Percentiles rank a stretch among this genome's conserved stretches.
Evolutionary conservation across 1,284 basidiomycete species (phyloP).

Genomic region (Sphaerobolus stellatus): DNA sequence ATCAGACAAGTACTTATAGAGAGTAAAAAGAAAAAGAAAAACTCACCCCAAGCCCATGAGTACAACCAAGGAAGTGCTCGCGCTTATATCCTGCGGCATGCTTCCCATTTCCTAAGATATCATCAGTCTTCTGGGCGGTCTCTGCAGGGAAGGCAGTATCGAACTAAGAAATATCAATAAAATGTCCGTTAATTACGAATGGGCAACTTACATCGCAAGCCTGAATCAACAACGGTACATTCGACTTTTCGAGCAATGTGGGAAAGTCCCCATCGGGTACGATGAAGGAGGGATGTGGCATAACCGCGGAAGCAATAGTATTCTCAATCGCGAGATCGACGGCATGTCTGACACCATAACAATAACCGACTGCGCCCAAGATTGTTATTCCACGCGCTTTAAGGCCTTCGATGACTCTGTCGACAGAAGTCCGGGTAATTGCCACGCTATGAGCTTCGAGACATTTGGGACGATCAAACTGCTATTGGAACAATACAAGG

Average conservation of each 20-base stretch:
- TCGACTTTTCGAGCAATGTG: constrained; percentile 11
- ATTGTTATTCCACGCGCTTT: constrained; percentile 12
- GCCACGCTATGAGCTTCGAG: constrained; percentile 1
- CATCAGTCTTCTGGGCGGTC: constrained; percentile 19
- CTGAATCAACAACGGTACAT: constrained; percentile 24
- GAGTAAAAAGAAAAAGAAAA: background rate
- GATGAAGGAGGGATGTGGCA: constrained; percentile 35
- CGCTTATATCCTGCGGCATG: constrained; percentile 25
- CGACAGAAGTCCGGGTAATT: constrained; percentile 2
- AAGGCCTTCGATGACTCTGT: constrained; percentile 10
- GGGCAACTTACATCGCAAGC: constrained; percentile 16
- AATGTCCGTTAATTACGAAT: too few relatives aligned
- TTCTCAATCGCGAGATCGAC: constrained; percentile 29
- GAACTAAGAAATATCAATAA: too few relatives aligned
- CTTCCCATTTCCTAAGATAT: constrained; percentile 33
- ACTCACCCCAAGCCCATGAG: constrained; percentile 25
- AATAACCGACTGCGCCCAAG: constrained; percentile 16
- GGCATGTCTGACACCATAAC: constrained; percentile 12
- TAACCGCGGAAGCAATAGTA: constrained; percentile 17
- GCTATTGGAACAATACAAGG: background rate
- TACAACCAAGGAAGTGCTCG: constrained; percentile 21
- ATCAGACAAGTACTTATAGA: background rate
- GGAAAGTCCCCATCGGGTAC: constrained; percentile 9
- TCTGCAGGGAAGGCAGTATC: constrained; percentile 22
- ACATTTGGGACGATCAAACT: constrained; percentile 14